phyloP scores from a whole-genome alignment of 164 flowering plant species.

The Saururus chinensis region DNA sequence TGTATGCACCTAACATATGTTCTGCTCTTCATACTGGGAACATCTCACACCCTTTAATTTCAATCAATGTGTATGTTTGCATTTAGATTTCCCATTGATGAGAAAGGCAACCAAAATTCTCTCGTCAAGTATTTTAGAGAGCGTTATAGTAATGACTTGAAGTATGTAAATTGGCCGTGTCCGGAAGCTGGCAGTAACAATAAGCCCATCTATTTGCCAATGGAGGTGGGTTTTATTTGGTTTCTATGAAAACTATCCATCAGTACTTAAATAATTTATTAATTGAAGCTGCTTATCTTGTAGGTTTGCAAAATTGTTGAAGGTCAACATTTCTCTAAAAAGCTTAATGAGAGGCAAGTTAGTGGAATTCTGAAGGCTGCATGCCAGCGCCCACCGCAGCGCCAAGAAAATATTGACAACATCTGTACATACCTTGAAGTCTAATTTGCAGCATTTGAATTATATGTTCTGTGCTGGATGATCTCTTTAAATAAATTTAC shows the following conservation, averaged over 20 bases:
- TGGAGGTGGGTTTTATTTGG: conserved; percentile 16
- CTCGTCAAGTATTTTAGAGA: conserved; percentile 20
- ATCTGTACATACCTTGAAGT: conserved; percentile 11
- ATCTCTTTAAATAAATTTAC: conserved; percentile 17
- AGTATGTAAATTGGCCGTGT: conserved; percentile 14
- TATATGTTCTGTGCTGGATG: conserved; percentile 34
- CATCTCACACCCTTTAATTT: background rate
- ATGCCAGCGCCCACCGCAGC: conserved; percentile 44
- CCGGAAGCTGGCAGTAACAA: conserved; percentile 20
- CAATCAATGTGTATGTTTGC: background rate
- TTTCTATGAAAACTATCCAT: background rate
- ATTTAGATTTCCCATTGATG: conserved; percentile 19
- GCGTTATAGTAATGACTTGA: conserved; percentile 11
- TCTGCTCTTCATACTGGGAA: background rate
- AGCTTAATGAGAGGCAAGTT: conserved; percentile 61
- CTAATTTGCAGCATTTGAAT: background rate
- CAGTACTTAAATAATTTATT: background rate
- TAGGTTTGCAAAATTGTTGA: conserved; percentile 50
- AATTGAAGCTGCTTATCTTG: background rate
- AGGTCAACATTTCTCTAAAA: conserved; percentile 54
- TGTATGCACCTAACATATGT: background rate
- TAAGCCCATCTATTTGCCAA: conserved; percentile 19
- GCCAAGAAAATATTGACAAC: conserved; percentile 27
- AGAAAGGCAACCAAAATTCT: conserved; percentile 4
- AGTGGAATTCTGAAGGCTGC: conserved; percentile 46